These are phyloP conservation scores for Phytophthora sojae DNA, from an alignment of 352 stramenopile genomes.

Conservation along the genomic window DNA sequence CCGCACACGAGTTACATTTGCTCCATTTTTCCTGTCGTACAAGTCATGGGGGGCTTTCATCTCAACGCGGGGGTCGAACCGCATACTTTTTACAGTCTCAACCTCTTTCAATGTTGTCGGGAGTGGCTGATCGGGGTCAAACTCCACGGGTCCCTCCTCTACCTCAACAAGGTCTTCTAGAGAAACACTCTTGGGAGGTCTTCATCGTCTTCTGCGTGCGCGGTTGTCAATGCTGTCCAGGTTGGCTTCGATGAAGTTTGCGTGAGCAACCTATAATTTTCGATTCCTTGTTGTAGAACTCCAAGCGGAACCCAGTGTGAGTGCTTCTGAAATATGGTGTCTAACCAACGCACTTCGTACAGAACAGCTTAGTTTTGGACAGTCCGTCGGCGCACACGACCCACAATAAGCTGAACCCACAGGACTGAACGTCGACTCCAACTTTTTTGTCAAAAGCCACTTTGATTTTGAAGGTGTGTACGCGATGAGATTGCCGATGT, in stretches of 20 bases:
- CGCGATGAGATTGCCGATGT: not conserved
- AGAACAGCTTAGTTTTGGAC: not conserved
- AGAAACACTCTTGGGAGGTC: not conserved
- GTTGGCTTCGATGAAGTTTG: not conserved
- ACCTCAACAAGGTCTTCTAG: not conserved
- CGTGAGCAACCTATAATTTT: not conserved
- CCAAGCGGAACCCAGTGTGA: not conserved
- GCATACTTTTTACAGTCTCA: constrained; percentile 5
- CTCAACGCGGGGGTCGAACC: constrained; percentile 4
- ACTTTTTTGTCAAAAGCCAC: constrained; percentile 5
- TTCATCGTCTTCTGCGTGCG: not conserved
- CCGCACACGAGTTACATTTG: not conserved
- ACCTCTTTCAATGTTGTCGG: constrained; percentile 1
- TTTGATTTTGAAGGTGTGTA: not conserved
- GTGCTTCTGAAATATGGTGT: constrained; percentile 5
- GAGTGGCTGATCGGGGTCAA: not conserved
- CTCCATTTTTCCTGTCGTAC: not conserved
- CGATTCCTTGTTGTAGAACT: constrained; percentile 3
- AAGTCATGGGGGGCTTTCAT: constrained; percentile 2
- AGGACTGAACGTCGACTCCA: constrained; percentile 1
- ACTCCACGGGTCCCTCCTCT: not conserved
- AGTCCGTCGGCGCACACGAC: constrained; percentile 4
- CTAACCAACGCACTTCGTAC: constrained; percentile 5
- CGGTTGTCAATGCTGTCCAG: not conserved
- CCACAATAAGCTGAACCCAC: constrained; percentile 2